Conservation (phyloP, 495 filamentous ascomycete species). For the Mytilinidion resinicola region DNA sequence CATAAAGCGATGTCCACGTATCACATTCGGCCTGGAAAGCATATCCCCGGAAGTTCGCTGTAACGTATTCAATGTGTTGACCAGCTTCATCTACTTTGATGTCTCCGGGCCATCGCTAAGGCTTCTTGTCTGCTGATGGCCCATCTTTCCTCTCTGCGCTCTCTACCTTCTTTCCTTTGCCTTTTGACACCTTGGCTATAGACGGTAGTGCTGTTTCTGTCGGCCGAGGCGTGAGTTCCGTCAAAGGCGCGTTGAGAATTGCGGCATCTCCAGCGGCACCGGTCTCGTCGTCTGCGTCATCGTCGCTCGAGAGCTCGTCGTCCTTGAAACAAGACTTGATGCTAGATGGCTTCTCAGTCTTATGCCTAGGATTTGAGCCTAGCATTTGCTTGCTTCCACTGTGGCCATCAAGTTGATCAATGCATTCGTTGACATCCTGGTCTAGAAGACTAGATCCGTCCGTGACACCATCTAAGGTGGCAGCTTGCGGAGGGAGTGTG, state of each 20-base stretch:
- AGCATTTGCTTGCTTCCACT: slow-evolving; percentile 8
- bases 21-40: no score
- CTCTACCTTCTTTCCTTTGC: no score
- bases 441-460: neutral
- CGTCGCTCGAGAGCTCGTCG: neutral
- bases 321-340: neutral
- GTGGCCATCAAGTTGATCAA: slow-evolving; percentile 11
- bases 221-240: no score
- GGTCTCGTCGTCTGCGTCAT: neutral
- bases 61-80: no score
- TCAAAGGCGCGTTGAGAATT: neutral
- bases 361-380: neutral
- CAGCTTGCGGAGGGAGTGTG: neutral
- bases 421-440: neutral
- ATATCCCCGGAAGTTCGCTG: no score
- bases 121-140: no score
- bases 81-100: no score
- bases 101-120: no score
- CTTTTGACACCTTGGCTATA: no score
- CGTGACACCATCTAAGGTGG: neutral
- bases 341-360: neutral
- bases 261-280: neutral
- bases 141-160: no score
- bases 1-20: no score
- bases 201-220: no score